Conservation (phyloP, 306 rosid genomes). For the Vigna reflexopilosa region DNA sequence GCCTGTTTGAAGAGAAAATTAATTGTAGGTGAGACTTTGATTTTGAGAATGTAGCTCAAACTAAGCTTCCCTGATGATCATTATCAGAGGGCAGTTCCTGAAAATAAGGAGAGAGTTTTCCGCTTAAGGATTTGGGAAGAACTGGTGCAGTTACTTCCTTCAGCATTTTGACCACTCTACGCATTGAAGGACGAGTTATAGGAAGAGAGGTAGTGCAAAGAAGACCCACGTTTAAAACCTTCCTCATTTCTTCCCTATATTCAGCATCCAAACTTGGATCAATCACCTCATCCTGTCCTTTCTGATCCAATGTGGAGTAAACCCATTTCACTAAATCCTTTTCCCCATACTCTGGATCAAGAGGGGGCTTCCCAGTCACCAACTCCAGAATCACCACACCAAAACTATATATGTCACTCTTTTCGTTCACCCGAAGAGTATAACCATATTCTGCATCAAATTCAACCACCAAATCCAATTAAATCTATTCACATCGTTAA, state of each 20-base stretch:
- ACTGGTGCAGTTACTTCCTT: conserved; percentile 55
- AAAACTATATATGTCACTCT: conserved; percentile 84
- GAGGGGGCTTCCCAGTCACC: conserved; percentile 72
- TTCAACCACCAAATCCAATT: conserved; percentile 10
- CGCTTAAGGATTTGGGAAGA: conserved; percentile 50
- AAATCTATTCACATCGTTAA: neutral
- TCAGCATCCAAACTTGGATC: conserved; percentile 56
- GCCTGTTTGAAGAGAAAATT: neutral
- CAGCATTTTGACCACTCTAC: conserved; percentile 72
- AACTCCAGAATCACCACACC: conserved; percentile 83
- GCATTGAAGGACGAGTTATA: conserved; percentile 76
- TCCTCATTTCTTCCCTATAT: conserved; percentile 59
- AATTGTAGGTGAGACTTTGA: neutral
- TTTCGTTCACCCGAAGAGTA: conserved; percentile 80
- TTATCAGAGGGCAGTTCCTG: conserved; percentile 53
- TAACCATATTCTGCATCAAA: conserved; percentile 75
- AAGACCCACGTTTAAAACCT: conserved; percentile 61
- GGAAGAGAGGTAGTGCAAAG: conserved; percentile 68
- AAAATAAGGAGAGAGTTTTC: conserved; percentile 68
- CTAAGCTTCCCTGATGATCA: conserved; percentile 48
- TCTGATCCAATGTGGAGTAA: conserved; percentile 50
- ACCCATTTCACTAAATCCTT: conserved; percentile 75
- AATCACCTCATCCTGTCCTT: conserved; percentile 60
- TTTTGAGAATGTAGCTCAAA: conserved; percentile 34
- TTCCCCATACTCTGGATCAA: conserved; percentile 70